Percentiles rank a stretch among this genome's conserved stretches.
These are phyloP conservation scores for Penicillium silybi DNA, from an alignment of 495 filamentous ascomycete species.

Conservation along the genomic window DNA sequence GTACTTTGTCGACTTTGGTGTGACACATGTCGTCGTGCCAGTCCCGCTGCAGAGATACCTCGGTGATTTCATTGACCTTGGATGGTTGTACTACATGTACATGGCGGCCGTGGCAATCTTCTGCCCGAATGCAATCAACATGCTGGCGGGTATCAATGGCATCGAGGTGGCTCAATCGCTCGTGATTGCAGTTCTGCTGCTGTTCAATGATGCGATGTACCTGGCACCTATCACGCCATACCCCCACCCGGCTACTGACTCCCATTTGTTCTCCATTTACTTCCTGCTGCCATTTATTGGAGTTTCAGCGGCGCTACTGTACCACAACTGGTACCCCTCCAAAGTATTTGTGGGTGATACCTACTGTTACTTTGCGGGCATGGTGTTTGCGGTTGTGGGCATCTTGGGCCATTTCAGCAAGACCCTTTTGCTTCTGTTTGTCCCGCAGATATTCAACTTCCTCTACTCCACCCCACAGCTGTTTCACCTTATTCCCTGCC, in stretches of 20 bases:
- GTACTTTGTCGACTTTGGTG: conserved; percentile 97
- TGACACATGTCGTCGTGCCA: conserved; percentile 90
- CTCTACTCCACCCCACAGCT: conserved; percentile 89
- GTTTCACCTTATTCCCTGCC: conserved; percentile 84
- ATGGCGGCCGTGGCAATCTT: conserved; percentile 96
- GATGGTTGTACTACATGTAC: conserved; percentile 89
- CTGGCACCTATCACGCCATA: conserved; percentile 59
- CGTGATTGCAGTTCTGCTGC: conserved; percentile 78
- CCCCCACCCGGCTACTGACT: conserved; percentile 90
- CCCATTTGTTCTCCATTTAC: conserved; percentile 92
- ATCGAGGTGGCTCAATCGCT: conserved; percentile 94
- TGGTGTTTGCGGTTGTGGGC: conserved; percentile 96
- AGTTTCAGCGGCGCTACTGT: conserved; percentile 79
- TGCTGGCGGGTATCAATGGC: conserved; percentile 94
- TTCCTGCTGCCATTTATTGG: conserved; percentile 91
- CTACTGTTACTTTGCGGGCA: conserved; percentile 98
- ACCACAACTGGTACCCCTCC: conserved; percentile 95
- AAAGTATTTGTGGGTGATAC: conserved; percentile 96
- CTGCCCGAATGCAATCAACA: conserved; percentile 98
- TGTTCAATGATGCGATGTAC: conserved; percentile 84
- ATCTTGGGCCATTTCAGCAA: conserved; percentile 98
- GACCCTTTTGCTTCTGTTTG: conserved; percentile 83
- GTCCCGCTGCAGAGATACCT: conserved; percentile 78
- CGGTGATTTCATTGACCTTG: conserved; percentile 77
- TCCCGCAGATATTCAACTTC: conserved; percentile 97